Evolutionary conservation across 192 early-diverging fungal species (phyloP), one percentile per base, ranked within the genome.

Genomic region (Coemansia sp.): DNA sequence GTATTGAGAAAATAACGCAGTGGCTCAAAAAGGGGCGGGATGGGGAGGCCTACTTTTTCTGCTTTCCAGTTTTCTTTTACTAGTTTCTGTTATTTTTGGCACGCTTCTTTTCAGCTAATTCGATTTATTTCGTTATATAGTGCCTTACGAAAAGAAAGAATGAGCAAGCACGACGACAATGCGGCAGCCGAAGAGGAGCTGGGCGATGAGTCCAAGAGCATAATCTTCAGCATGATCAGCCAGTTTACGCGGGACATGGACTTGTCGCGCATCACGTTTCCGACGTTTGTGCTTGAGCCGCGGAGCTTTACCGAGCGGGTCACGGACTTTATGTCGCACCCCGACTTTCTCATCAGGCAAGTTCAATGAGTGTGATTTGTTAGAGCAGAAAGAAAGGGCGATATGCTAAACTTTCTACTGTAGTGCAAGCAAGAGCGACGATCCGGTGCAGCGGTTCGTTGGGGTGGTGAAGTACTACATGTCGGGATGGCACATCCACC

Each of bases 291-390:
- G 4, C 84, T 98, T 20, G 96, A 98, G 63, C 92, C 94, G 2
- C 78, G 95, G 20, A 93, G 91, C 74, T 94, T 96, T 83, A 86
- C 93, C 23, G 96, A 98, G 71, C 87, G 93, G 20, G 91, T 98
- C 23, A 94, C 94, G 6, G 94, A 98, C 82, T 98, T 98, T 83
- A 93, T 97, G 88, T 87, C 88, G 34, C 92, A 95, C 59, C 91
- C 91, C 7, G 90, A 95, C 38, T 71, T 93, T 60, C 71, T 95
- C 21, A 76, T 91, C 67, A 75, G 82, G 91, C 91, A 87, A 75
- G 72, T 46, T n/a, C 12, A 11, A 10, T 53, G 20, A 6, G 6
- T 58, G 6, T 31, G 25, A 5, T 3, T 31, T 6, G 6, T 31
- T 31, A 31, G 28, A 47, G 15, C 1, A 50, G 21, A 21, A 50